Percentiles rank a stretch among this genome's conserved stretches.
These are phyloP conservation scores for Chaetomiaceae sp. DNA, from an alignment of 2,329 filamentous ascomycete genomes.

Conservation along the genomic window DNA sequence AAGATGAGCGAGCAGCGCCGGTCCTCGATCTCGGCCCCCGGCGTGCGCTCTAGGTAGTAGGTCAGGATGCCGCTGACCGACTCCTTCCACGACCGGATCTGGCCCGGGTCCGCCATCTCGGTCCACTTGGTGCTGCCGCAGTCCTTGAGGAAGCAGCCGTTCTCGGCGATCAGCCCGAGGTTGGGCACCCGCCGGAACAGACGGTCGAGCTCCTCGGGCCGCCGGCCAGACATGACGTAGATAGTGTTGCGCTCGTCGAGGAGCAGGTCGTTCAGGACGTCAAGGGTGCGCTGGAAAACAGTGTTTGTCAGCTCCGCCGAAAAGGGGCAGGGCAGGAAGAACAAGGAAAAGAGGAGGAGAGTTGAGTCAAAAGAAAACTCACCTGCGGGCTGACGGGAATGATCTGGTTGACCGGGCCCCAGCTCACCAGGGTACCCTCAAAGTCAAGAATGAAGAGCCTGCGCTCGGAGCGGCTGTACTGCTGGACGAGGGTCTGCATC, in stretches of 20 bases:
- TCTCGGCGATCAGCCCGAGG: slow-evolving; percentile 88
- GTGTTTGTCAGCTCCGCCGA: slow-evolving; percentile 10
- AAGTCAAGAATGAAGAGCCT: slow-evolving; percentile 90
- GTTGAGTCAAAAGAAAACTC: slow-evolving; percentile 18
- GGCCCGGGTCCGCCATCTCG: slow-evolving; percentile 66
- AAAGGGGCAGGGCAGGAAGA: too few species aligned
- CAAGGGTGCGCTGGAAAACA: slow-evolving; percentile 68
- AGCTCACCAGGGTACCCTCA: slow-evolving; percentile 85
- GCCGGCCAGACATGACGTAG: slow-evolving; percentile 89
- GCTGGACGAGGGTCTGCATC: slow-evolving; percentile 55
- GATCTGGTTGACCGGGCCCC: slow-evolving; percentile 78
- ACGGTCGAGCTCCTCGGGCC: slow-evolving; percentile 80
- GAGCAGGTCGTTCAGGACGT: slow-evolving; percentile 75
- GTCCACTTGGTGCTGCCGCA: slow-evolving; percentile 66
- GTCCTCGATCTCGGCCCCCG: slow-evolving; percentile 82
- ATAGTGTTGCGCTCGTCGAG: slow-evolving; percentile 77
- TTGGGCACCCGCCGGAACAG: slow-evolving; percentile 79
- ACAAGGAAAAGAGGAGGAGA: background rate
- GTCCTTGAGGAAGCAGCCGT: slow-evolving; percentile 83
- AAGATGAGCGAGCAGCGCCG: slow-evolving; percentile 89
- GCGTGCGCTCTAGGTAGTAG: slow-evolving; percentile 86
- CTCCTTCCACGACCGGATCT: slow-evolving; percentile 74
- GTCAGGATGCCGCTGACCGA: slow-evolving; percentile 76
- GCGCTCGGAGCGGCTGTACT: slow-evolving; percentile 61
- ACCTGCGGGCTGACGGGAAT: slow-evolving; percentile 75